Percentiles rank a stretch among this genome's conserved stretches.
phyloP scores from a whole-genome alignment of 2,329 filamentous ascomycete genomes.

The Septoria linicola region DNA sequence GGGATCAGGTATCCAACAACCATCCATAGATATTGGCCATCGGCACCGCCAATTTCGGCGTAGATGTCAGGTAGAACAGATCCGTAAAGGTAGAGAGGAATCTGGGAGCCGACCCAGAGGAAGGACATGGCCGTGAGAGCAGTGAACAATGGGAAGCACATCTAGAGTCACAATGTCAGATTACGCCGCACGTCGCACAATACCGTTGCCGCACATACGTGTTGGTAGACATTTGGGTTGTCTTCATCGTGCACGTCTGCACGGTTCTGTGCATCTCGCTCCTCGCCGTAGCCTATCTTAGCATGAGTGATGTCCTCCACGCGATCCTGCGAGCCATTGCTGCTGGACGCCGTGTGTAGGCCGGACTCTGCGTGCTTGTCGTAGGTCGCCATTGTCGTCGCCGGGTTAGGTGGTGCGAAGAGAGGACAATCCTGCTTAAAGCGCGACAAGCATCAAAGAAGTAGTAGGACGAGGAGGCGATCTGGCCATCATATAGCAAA shows the following conservation, averaged over 20 bases:
- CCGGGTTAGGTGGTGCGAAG: neutral
- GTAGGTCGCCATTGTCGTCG: constrained; percentile 6
- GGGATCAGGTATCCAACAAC: constrained; percentile 56
- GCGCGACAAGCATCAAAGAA: neutral
- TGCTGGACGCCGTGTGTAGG: constrained; percentile 5
- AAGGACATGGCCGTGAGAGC: constrained; percentile 57
- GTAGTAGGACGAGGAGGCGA: constrained; percentile 1
- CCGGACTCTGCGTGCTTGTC: constrained; percentile 17
- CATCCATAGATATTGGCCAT: constrained; percentile 48
- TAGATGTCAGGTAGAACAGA: constrained; percentile 54
- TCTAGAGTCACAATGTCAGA: constrained; percentile 7
- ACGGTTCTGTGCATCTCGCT: constrained; percentile 9
- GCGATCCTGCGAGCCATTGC: constrained; percentile 16
- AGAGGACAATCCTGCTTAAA: neutral
- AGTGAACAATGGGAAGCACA: constrained; percentile 17
- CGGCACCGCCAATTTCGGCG: constrained; percentile 58
- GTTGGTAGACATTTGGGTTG: constrained; percentile 23
- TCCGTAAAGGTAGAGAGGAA: constrained; percentile 53
- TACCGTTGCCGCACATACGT: constrained; percentile 11
- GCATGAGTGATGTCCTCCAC: constrained; percentile 6
- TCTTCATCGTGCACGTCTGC: constrained; percentile 17
- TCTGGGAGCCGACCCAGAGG: constrained; percentile 61
- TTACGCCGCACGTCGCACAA: neutral
- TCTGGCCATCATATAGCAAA: constrained; percentile 13
- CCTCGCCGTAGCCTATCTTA: constrained; percentile 20